A percentile compares a stretch with the other conserved stretches of the same genome.
Conservation (phyloP, 208 protist genomes). For the Vickermania ingenoplastis region DNA sequence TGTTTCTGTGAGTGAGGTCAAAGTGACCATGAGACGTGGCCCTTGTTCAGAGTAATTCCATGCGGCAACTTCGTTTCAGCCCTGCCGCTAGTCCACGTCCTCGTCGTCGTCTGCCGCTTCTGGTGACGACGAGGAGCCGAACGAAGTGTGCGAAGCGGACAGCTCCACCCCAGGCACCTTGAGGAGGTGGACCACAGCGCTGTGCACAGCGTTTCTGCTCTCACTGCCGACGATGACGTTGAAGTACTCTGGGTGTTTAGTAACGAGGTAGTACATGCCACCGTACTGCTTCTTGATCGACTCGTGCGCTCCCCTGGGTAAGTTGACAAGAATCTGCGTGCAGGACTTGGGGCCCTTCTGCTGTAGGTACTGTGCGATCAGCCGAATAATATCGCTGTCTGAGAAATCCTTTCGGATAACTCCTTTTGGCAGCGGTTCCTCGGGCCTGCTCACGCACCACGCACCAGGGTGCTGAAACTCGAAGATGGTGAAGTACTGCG, state of each 20-base stretch:
- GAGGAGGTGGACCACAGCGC: conserved; percentile 67
- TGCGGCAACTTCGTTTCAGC: too few species aligned
- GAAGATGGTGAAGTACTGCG: conserved; percentile 80
- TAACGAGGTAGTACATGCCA: conserved; percentile 67
- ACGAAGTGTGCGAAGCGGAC: neutral
- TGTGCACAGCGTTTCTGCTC: conserved; percentile 43
- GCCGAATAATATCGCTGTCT: conserved; percentile 64
- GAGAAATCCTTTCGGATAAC: conserved; percentile 72
- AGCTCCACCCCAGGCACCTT: conserved; percentile 26
- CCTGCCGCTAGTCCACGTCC: too few species aligned
- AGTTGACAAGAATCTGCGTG: conserved; percentile 39
- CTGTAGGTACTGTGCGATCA: conserved; percentile 73
- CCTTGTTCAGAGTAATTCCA: too few species aligned
- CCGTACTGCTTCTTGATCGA: conserved; percentile 58
- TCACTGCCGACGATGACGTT: conserved; percentile 67
- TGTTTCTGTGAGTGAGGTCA: too few species aligned
- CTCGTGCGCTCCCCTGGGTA: conserved; percentile 74
- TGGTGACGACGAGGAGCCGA: neutral
- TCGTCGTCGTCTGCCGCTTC: conserved; percentile 5
- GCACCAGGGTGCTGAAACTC: conserved; percentile 61
- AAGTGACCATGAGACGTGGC: too few species aligned
- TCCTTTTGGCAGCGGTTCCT: conserved; percentile 66
- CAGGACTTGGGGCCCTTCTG: conserved; percentile 23
- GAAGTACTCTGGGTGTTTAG: conserved; percentile 72
- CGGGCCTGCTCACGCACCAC: conserved; percentile 67